phyloP scores from a whole-genome alignment of 192 early-diverging fungal genomes.

The Gryganskiella cystojenkinii region DNA sequence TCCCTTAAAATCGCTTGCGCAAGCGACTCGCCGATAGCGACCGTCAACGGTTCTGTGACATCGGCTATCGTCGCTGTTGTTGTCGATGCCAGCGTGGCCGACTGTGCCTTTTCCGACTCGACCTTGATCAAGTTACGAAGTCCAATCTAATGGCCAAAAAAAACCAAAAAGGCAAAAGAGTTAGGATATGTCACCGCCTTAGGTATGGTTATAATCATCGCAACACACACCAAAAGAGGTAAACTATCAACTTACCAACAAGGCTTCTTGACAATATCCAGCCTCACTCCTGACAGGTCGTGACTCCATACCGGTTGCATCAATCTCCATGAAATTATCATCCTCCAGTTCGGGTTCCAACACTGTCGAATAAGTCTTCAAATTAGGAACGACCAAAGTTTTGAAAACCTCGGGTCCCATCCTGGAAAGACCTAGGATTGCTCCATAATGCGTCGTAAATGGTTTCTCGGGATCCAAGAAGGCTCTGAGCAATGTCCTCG shows the following conservation, averaged over 20 bases:
- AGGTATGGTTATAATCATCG: neutral
- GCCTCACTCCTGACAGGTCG: slow-evolving; percentile 47
- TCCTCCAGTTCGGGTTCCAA: slow-evolving; percentile 47
- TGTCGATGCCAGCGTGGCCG: neutral
- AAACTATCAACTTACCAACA: slow-evolving; percentile 54
- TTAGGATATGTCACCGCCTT: neutral
- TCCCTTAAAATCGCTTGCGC: slow-evolving; percentile 19
- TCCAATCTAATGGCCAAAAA: slow-evolving; percentile 13
- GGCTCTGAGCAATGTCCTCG: slow-evolving; percentile 88
- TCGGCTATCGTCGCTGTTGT: slow-evolving; percentile 21
- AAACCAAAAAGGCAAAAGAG: neutral
- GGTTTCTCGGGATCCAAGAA: slow-evolving; percentile 90
- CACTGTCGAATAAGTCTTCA: slow-evolving; percentile 69
- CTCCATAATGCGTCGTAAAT: slow-evolving; percentile 89
- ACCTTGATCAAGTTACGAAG: slow-evolving; percentile 31
- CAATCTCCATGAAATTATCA: slow-evolving; percentile 26
- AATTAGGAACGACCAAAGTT: slow-evolving; percentile 80
- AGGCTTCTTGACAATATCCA: slow-evolving; percentile 55
- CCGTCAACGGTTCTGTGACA: slow-evolving; percentile 29
- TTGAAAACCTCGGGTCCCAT: slow-evolving; percentile 85
- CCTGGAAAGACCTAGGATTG: slow-evolving; percentile 79
- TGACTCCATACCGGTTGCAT: slow-evolving; percentile 4
- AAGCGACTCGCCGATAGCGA: slow-evolving; percentile 30
- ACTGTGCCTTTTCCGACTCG: slow-evolving; percentile 16
- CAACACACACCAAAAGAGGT: neutral